These are phyloP conservation scores for Hyaloperonospora arabidopsidis DNA, from an alignment of 352 stramenopile genomes.

Conservation along the genomic window DNA sequence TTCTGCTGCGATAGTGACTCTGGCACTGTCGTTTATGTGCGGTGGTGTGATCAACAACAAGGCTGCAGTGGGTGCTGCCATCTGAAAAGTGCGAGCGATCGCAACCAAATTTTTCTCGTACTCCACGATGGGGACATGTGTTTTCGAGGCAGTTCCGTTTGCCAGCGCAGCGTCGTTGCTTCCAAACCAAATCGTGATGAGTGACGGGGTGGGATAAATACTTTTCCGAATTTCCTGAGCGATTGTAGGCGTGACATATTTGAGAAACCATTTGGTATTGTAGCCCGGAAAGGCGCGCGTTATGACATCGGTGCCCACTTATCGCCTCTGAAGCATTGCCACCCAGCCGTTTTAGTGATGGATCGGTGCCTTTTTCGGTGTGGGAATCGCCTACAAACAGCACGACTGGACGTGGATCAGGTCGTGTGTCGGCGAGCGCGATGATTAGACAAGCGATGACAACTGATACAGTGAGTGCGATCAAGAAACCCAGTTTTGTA, in stretches of 20 bases:
- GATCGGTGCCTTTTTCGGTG: slow-evolving; percentile 25
- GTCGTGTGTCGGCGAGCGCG: slow-evolving; percentile 8
- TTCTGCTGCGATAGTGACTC: slow-evolving; percentile 15
- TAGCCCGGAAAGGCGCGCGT: slow-evolving; percentile 33
- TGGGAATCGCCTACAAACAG: slow-evolving; percentile 36
- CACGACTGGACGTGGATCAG: slow-evolving; percentile 1
- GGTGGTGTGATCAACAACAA: slow-evolving; percentile 39
- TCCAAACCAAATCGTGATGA: slow-evolving; percentile 25
- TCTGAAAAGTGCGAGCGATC: slow-evolving; percentile 10
- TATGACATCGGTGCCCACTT: slow-evolving; percentile 32
- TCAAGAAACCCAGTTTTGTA: slow-evolving; percentile 7
- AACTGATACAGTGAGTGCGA: slow-evolving; percentile 4
- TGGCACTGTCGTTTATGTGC: slow-evolving; percentile 14
- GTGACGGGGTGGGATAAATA: slow-evolving; percentile 5
- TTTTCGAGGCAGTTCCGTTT: slow-evolving; percentile 14
- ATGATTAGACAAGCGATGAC: slow-evolving; percentile 18
- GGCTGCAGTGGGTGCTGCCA: slow-evolving; percentile 12
- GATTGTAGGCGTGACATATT: slow-evolving; percentile 18
- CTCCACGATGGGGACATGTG: slow-evolving; percentile 16
- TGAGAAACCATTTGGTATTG: slow-evolving; percentile 37
- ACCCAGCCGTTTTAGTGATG: slow-evolving; percentile 24
- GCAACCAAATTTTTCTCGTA: slow-evolving; percentile 18
- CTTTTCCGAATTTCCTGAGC: slow-evolving; percentile 12
- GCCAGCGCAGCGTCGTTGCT: slow-evolving; percentile 16
- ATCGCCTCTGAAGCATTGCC: slow-evolving; percentile 26